phyloP scores from a whole-genome alignment of 225 moss, liverwort and hornwort genomes.

The Marchantia paleacea region DNA sequence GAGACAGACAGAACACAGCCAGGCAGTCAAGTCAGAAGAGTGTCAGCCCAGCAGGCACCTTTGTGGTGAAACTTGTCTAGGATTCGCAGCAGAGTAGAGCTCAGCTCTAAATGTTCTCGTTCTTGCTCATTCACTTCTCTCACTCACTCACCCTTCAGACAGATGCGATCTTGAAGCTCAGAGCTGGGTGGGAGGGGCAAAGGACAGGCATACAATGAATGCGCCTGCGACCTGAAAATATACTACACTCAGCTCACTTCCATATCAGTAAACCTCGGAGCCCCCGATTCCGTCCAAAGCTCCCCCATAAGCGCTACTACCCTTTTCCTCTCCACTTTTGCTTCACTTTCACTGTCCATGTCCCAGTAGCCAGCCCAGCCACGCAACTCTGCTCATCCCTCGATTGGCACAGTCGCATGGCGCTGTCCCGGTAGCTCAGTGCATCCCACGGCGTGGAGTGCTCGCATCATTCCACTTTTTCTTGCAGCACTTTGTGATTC shows the following conservation, averaged over 20 bases:
- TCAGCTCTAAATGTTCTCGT: conserved; percentile 6
- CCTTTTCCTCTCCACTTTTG: background rate
- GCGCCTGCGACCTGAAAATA: background rate
- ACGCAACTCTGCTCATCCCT: background rate
- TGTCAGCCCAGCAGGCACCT: conserved; percentile 7
- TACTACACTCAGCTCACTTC: background rate
- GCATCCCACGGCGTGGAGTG: background rate
- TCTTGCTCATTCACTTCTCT: conserved; percentile 10
- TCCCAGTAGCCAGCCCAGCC: background rate
- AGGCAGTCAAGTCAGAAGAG: conserved; percentile 1
- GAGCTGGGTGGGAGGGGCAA: background rate
- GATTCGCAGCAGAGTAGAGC: conserved; percentile 3
- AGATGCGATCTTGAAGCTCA: conserved; percentile 6
- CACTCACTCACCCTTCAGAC: background rate
- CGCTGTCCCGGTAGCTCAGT: background rate
- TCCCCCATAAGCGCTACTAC: background rate
- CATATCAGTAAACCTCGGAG: too few species aligned
- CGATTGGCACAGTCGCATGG: background rate
- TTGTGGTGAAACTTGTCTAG: background rate
- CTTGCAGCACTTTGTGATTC: background rate
- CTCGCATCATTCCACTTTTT: conserved; percentile 1
- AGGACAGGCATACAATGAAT: conserved; percentile 9
- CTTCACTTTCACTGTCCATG: background rate
- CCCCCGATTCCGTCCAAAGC: background rate
- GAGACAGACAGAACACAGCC: conserved; percentile 13